phyloP scores from a whole-genome alignment of 306 rosid species.

The Gleditsia sinensis region DNA sequence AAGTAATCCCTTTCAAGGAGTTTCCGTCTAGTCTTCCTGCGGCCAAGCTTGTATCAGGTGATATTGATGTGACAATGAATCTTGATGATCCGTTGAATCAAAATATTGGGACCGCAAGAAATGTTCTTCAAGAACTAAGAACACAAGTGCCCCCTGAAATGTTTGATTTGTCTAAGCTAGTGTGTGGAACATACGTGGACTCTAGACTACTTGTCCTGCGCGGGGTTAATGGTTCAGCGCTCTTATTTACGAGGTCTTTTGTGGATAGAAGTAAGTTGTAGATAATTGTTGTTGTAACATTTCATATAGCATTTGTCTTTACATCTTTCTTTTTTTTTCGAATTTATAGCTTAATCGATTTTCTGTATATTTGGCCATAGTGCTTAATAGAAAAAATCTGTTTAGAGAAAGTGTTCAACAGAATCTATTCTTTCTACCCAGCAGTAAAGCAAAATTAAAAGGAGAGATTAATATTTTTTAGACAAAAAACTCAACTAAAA shows the following conservation, averaged over 20 bases:
- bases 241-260: constrained; percentile 85
- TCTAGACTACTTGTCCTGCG: constrained; percentile 81
- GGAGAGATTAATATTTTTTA: too few species aligned
- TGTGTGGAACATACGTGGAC: constrained; percentile 94
- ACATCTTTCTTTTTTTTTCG: not conserved
- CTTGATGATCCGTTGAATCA: constrained; percentile 63
- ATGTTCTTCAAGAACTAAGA: constrained; percentile 70
- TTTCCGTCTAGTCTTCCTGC: constrained; percentile 90
- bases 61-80: constrained; percentile 63
- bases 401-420: too few species aligned
- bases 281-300: constrained; percentile 13
- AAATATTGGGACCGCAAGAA: constrained; percentile 53
- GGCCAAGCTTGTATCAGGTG: constrained; percentile 71
- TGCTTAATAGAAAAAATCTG: too few species aligned
- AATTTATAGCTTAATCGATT: constrained; percentile 22
- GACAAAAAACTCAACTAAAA: too few species aligned
- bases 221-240: constrained; percentile 94
- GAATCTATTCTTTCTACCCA: too few species aligned
- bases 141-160: constrained; percentile 85
- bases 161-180: constrained; percentile 87
- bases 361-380: not conserved
- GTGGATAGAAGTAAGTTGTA: constrained; percentile 45
- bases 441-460: too few species aligned
- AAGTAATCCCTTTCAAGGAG: constrained; percentile 80
- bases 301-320: constrained; percentile 28